Conservation (phyloP, 148 eudicot genomes). For the Nyssa sinensis region DNA sequence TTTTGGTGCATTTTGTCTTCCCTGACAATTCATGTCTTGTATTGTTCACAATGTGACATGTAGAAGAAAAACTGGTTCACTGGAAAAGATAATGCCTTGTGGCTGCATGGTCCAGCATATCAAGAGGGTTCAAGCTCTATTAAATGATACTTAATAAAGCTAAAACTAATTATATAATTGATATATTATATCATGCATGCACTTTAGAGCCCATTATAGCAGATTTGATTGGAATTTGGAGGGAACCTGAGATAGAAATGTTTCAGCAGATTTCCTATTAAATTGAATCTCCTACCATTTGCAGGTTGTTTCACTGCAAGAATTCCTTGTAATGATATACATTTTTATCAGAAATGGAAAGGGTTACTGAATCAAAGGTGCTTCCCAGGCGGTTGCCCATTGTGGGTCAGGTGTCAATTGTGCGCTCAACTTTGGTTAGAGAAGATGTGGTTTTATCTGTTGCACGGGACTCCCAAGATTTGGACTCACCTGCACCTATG, state of each 20-base stretch:
- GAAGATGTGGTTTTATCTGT: slow-evolving; percentile 37
- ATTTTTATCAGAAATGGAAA: slow-evolving; percentile 50
- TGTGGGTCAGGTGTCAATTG: slow-evolving; percentile 31
- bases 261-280: not conserved
- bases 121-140: not conserved
- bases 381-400: slow-evolving; percentile 39
- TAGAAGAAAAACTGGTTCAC: not conserved
- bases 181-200: not conserved
- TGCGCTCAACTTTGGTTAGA: slow-evolving; percentile 30
- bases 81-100: too few relatives aligned
- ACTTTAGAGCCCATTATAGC: not conserved
- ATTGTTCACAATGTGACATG: not conserved
- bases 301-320: slow-evolving; percentile 24
- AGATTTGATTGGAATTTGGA: too few relatives aligned
- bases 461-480: slow-evolving; percentile 27
- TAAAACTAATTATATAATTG: too few relatives aligned
- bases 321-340: slow-evolving; percentile 29
- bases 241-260: not conserved
- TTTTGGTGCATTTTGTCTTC: not conserved
- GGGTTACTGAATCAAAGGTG: slow-evolving; percentile 43
- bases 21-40: not conserved
- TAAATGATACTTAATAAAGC: not conserved
- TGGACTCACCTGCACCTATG: slow-evolving; percentile 41
- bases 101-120: not conserved
- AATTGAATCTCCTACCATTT: slow-evolving; percentile 8